Percentiles rank a stretch among this genome's conserved stretches.
Evolutionary conservation across 2,329 filamentous ascomycete genomes (phyloP).

Genomic region (Parastagonospora avenae): DNA sequence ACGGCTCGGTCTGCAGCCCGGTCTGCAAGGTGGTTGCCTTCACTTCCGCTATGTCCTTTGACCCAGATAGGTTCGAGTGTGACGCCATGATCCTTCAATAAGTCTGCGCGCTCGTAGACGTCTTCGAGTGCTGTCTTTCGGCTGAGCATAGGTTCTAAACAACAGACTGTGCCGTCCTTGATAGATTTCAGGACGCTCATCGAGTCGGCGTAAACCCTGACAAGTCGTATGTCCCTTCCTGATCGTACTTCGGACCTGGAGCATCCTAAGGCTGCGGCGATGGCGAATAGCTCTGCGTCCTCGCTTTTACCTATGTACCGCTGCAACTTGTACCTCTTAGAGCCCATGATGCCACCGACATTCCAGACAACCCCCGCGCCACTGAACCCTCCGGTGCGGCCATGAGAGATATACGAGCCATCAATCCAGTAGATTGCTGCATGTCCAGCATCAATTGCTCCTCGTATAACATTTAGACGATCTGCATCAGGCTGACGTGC

Average conservation of each 20-base stretch:
- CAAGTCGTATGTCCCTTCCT: not conserved
- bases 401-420: too few species aligned
- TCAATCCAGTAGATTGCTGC: too few species aligned
- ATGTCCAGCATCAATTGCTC: too few species aligned
- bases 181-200: not conserved
- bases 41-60: constrained; percentile 10
- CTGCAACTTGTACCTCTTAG: not conserved
- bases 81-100: not conserved
- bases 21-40: constrained; percentile 11
- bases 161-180: not conserved
- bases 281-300: constrained; percentile 12
- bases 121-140: not conserved
- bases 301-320: not conserved
- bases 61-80: constrained; percentile 14
- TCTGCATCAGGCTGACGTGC: too few species aligned
- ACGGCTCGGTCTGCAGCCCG: not conserved
- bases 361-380: too few species aligned
- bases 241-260: not conserved
- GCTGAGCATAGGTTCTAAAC: not conserved
- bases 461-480: too few species aligned
- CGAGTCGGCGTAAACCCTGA: constrained; percentile 11
- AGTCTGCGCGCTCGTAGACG: constrained; percentile 2
- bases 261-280: constrained; percentile 8
- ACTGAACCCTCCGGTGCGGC: too few species aligned
- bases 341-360: too few species aligned